Conservation (phyloP, 495 filamentous ascomycete species). For the Daldinia bambusicola region DNA sequence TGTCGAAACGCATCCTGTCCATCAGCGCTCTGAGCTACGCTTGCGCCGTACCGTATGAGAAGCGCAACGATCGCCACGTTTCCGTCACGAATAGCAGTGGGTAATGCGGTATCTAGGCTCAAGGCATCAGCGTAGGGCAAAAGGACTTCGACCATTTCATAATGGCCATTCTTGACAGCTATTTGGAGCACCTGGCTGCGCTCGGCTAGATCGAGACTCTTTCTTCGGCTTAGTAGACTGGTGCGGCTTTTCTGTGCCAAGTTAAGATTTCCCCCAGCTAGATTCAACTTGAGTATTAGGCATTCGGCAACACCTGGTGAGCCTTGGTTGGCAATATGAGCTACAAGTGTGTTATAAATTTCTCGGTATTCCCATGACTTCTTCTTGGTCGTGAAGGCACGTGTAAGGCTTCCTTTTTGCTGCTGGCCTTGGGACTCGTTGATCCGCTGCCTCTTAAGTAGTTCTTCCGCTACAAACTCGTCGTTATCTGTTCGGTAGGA, state of each 20-base stretch:
- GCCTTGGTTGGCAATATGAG: constrained; percentile 54
- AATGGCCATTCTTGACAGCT: constrained; percentile 56
- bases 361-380: constrained; percentile 59
- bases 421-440: constrained; percentile 45
- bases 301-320: constrained; percentile 59
- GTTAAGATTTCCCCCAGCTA: constrained; percentile 56
- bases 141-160: constrained; percentile 61
- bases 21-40: constrained; percentile 50
- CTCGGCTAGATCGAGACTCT: constrained; percentile 57
- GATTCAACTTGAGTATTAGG: constrained; percentile 55
- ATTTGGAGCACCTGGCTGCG: constrained; percentile 56
- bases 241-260: constrained; percentile 54
- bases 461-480: constrained; percentile 55
- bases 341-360: constrained; percentile 56
- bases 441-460: constrained; percentile 55
- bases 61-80: constrained; percentile 51
- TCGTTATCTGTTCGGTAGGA: constrained; percentile 53
- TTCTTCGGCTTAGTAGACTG: constrained; percentile 54
- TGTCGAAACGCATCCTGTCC: constrained; percentile 58
- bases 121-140: constrained; percentile 54
- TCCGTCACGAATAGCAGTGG: constrained; percentile 52
- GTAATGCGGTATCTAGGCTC: constrained; percentile 54
- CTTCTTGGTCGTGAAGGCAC: constrained; percentile 58
- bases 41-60: constrained; percentile 56
- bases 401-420: constrained; percentile 52